Evolutionary conservation across 2,329 filamentous ascomycete species (phyloP).

Genomic region (Aphanoascus verrucosus): DNA sequence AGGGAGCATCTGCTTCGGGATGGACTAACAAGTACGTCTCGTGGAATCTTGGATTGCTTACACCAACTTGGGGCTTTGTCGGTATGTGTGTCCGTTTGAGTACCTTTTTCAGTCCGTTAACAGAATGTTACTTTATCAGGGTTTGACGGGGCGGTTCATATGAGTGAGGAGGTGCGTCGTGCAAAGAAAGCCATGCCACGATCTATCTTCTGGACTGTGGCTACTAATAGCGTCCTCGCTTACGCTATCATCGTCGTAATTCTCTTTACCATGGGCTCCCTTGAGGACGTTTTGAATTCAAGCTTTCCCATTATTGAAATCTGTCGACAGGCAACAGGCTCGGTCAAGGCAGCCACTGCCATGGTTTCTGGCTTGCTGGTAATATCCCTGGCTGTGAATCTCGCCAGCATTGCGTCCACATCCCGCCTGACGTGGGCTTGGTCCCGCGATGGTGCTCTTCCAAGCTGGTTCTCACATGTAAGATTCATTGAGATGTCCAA

Average conservation of each 20-base stretch:
- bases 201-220: slow-evolving; percentile 36
- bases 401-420: slow-evolving; percentile 38
- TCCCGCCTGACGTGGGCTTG: slow-evolving; percentile 43
- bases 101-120: neutral
- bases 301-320: slow-evolving; percentile 38
- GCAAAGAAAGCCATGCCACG: slow-evolving; percentile 39
- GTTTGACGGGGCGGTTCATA: slow-evolving; percentile 41
- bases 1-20: slow-evolving; percentile 21
- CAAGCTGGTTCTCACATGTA: slow-evolving; percentile 28
- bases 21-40: slow-evolving; percentile 28
- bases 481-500: neutral
- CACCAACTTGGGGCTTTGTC: slow-evolving; percentile 26
- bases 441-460: slow-evolving; percentile 39
- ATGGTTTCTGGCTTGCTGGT: slow-evolving; percentile 33
- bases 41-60: slow-evolving; percentile 32
- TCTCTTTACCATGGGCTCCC: slow-evolving; percentile 36
- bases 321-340: slow-evolving; percentile 33
- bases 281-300: slow-evolving; percentile 25
- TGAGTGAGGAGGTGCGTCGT: slow-evolving; percentile 38
- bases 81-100: slow-evolving; percentile 17
- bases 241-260: slow-evolving; percentile 35
- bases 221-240: slow-evolving; percentile 35
- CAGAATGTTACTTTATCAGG: slow-evolving; percentile 22
- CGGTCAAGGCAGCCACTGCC: slow-evolving; percentile 32
- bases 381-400: slow-evolving; percentile 31